phyloP scores from a whole-genome alignment of 805 yeast genomes.

The Sungouiozyma intestinalis region DNA sequence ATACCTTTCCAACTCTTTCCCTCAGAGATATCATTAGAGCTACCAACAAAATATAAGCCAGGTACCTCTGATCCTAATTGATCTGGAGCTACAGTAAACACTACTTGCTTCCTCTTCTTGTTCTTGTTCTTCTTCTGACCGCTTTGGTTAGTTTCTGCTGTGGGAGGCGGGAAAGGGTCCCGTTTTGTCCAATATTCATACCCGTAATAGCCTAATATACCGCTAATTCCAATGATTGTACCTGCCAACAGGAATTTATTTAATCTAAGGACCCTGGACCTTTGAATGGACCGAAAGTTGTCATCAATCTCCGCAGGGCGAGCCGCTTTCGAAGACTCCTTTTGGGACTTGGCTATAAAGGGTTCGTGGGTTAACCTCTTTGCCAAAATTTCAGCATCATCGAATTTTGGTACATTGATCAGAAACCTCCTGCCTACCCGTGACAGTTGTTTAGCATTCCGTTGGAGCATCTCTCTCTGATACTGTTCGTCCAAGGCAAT shows the following conservation, averaged over 20 bases:
- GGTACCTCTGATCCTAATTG: constrained; percentile 35
- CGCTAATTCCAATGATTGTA: not conserved
- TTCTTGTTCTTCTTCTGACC: too few species aligned
- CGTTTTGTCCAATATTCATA: not conserved
- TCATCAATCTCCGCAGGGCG: not conserved
- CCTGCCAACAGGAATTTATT: not conserved
- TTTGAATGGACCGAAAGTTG: not conserved
- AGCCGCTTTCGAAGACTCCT: constrained; percentile 17
- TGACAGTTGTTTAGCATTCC: not conserved
- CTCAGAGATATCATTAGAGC: constrained; percentile 27
- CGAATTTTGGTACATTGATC: constrained; percentile 23
- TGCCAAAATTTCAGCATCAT: constrained; percentile 28
- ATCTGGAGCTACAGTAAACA: constrained; percentile 21
- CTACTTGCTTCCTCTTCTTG: constrained; percentile 32
- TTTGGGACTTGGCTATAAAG: constrained; percentile 21
- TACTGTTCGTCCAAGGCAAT: too few species aligned
- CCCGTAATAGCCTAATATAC: not conserved
- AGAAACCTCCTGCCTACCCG: not conserved
- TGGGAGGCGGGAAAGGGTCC: not conserved
- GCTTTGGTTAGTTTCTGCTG: not conserved
- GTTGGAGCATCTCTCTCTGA: not conserved
- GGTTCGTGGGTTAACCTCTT: constrained; percentile 16
- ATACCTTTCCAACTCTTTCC: constrained; percentile 24
- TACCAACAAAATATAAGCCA: constrained; percentile 58
- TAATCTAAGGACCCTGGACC: not conserved